Evolutionary conservation across 495 filamentous ascomycete genomes (phyloP).

Genomic region (Halenospora varia): DNA sequence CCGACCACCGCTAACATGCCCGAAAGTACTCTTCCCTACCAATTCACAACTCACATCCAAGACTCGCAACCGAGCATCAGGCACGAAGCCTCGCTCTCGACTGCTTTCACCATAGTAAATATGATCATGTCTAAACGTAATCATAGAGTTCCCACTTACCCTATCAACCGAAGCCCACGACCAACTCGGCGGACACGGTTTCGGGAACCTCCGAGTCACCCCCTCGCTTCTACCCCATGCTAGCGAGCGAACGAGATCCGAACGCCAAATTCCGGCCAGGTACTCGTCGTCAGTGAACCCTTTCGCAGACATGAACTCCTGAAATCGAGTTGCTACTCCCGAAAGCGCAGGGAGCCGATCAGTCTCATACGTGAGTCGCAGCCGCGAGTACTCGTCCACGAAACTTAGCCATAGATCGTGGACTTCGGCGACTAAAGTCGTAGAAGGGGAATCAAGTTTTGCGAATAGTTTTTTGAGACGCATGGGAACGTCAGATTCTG

Average conservation of each 20-base stretch:
- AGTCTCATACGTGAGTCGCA: constrained; percentile 4
- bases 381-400: constrained; percentile 3
- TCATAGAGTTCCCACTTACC: not conserved
- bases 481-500: not conserved
- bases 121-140: not conserved
- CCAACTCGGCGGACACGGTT: not conserved
- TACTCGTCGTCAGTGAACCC: not conserved
- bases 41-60: not conserved
- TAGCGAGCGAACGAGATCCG: constrained; percentile 6
- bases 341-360: constrained; percentile 20
- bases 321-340: constrained; percentile 12
- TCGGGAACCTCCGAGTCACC: not conserved
- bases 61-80: not conserved
- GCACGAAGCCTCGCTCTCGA: not conserved
- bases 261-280: constrained; percentile 12
- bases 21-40: not conserved
- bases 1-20: not conserved
- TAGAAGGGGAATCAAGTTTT: not conserved
- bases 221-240: not conserved
- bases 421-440: not conserved
- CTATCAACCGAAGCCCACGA: not conserved
- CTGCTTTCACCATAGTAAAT: not conserved
- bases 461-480: constrained; percentile 4
- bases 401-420: constrained; percentile 11
- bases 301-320: not conserved